Percentiles rank a stretch among this genome's conserved stretches.
These are phyloP conservation scores for Lactarius pseudohatsudake DNA, from an alignment of 768 basidiomycete species.

Conservation along the genomic window DNA sequence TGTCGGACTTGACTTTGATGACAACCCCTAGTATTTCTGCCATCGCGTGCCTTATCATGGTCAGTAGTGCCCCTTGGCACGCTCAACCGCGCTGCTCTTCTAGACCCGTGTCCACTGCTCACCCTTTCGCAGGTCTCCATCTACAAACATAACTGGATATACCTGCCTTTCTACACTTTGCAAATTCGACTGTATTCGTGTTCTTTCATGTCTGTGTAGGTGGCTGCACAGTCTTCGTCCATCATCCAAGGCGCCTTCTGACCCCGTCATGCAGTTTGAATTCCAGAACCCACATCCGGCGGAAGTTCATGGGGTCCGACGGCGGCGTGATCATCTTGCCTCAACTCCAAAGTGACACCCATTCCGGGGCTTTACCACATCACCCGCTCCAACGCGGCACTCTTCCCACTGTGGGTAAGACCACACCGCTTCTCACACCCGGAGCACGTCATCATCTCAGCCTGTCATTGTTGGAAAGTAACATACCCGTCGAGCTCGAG, in stretches of 20 bases:
- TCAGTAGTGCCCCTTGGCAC: neutral
- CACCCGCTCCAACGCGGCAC: neutral
- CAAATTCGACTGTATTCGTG: constrained; percentile 2
- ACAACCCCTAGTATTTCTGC: neutral
- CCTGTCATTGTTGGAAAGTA: neutral
- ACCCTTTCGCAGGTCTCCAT: constrained; percentile 2
- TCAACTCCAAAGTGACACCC: neutral
- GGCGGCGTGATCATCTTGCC: neutral
- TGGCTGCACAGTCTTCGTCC: neutral
- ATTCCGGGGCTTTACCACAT: neutral
- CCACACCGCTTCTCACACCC: neutral
- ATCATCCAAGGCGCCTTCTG: neutral
- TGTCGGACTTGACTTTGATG: neutral
- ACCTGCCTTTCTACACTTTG: constrained; percentile 6
- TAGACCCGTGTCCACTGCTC: neutral
- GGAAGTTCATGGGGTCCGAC: constrained; percentile 5
- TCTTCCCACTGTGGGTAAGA: neutral
- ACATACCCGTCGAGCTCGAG: neutral
- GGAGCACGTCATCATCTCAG: neutral
- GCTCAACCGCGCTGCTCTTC: neutral
- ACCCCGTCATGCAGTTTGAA: neutral
- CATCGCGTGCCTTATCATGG: neutral
- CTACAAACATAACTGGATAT: constrained; percentile 3
- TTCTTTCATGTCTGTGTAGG: constrained; percentile 8
- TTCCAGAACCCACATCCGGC: constrained; percentile 5